Evolutionary conservation across 805 yeast genomes (phyloP), one percentile per base, ranked within the genome.

Genomic region (Nakazawaea sp.): DNA sequence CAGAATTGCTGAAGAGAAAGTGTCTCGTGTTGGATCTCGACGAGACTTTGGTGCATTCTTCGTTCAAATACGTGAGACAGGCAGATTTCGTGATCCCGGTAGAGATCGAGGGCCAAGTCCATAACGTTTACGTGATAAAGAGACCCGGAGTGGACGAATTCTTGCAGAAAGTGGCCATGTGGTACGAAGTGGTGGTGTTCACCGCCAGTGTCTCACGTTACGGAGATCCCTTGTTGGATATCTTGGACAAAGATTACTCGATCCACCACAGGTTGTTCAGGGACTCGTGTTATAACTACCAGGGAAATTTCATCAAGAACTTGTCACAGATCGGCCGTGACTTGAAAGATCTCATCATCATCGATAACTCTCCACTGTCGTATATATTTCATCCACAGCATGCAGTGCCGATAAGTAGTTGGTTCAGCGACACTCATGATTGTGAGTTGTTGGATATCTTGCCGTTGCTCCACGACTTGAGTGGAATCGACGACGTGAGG

Each of bases 341-440:
- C 2, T 65, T 92, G 44, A 63, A 72, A 40, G 95, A 88, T 47
- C 66, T 83, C 30, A 88, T 92, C 40, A 92, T 92, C 47, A 78
- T 92, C 46, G 99, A 92, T 64, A 92, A 92, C 60, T 89, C 97
- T 2, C 97, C 99, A 1, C 96, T 97, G 3, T 86, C 96, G n/a
- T 92, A 92, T 60, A 80, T 90, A 40, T 85, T 92, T 68, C 97
- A 92, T 56, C 99, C 98, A 16, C 95, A 87, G 58, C 96, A 92
- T 63, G 95, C 97, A 7, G 82, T 92, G 20, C 99, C 99, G 18
- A 85, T 92, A 20, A 85, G 96, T 47, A 81, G 92, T 57, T 92
- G 99, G 99, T 92, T 92, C 68, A 85, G 96, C 47, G 99, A 92
- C 61, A 78, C 92, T 20, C 98, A 92, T 58, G 99, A 92, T 59